Evolutionary conservation across 1,139 yeast genomes (phyloP), one percentile per base, ranked within the genome.

Genomic region (Geotrichum aggregatum): DNA sequence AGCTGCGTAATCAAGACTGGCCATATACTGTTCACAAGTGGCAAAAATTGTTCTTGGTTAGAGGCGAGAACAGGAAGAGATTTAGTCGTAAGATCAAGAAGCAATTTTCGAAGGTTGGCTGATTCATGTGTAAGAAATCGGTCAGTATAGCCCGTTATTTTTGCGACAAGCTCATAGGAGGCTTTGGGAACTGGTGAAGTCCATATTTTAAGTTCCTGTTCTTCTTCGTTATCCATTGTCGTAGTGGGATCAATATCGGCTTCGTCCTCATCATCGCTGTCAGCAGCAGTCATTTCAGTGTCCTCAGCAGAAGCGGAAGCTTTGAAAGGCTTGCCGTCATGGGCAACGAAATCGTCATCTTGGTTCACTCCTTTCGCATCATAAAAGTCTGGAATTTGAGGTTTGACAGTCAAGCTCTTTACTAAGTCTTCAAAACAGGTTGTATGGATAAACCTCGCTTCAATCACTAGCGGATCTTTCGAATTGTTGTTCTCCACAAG

Each of bases 11-110:
- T 58, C 1, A 73, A 48, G 3, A 73, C 67, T 2, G 85, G 83
- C 97, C 97, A 92, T 16, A 79, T 69, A 2, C 77, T 73, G 1
- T 94, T 84, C 2, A 86, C 73, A 1, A 83, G 66, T 0, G 96
- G 96, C 46, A 86, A 69, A 39, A 86, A 71, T 45, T 78, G 73
- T 11, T 75, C 71, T 52, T 77, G 74, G 56, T 83, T 79, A 0
- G 91, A 75, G 1, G 88, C 76, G 43, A 92, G 70, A 35, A 87
- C 64, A 0, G 91, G 88, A 34, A 84, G 69, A 0, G 80, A 69
- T 16, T 71, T 66, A 2, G 68, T 63, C 35, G 84, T 67, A 0
- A 87, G 74, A 26, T 68, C 72, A 45, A 89, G 66, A 6, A 88
- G 76, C 55, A 79, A 82, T 10, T 77, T 64, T 48, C 80, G 77